Conservation (phyloP, 148 eudicot species). For the Cornus controversa region DNA sequence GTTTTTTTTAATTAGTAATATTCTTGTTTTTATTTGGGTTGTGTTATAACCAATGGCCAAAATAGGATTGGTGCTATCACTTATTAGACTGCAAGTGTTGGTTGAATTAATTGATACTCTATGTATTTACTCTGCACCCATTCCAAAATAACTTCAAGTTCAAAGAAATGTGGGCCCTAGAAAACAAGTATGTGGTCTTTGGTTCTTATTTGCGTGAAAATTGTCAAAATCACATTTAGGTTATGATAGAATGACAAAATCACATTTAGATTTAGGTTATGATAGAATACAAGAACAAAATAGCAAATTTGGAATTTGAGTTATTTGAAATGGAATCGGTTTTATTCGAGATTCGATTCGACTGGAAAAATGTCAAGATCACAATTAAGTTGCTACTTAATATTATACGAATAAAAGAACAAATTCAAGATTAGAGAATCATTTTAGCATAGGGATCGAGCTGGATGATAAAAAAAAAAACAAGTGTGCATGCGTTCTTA, state of each 20-base stretch:
- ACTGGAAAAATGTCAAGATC: not conserved
- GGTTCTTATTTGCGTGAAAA: not conserved
- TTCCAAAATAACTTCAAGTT: not conserved
- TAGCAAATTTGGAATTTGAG: too few relatives aligned
- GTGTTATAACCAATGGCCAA: not conserved
- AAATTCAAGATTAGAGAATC: not conserved
- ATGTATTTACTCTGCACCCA: too few relatives aligned
- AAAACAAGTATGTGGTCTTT: not conserved
- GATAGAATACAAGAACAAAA: too few relatives aligned
- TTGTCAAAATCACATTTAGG: not conserved
- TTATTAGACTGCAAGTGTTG: not conserved
- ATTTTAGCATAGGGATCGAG: not conserved
- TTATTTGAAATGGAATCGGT: too few relatives aligned
- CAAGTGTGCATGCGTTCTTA: not conserved
- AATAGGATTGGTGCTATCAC: not conserved
- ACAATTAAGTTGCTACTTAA: not conserved
- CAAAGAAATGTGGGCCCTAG: not conserved
- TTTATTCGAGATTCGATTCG: too few relatives aligned
- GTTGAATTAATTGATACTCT: slow-evolving; percentile 6
- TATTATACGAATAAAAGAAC: slow-evolving; percentile 1
- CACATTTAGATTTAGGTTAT: too few relatives aligned
- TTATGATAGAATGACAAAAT: too few relatives aligned
- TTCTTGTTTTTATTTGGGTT: not conserved
- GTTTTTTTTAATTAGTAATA: not conserved
- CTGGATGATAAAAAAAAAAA: too few relatives aligned